Evolutionary conservation across 2,329 filamentous ascomycete genomes (phyloP).

Genomic region (Metarhizium guizhouense): DNA sequence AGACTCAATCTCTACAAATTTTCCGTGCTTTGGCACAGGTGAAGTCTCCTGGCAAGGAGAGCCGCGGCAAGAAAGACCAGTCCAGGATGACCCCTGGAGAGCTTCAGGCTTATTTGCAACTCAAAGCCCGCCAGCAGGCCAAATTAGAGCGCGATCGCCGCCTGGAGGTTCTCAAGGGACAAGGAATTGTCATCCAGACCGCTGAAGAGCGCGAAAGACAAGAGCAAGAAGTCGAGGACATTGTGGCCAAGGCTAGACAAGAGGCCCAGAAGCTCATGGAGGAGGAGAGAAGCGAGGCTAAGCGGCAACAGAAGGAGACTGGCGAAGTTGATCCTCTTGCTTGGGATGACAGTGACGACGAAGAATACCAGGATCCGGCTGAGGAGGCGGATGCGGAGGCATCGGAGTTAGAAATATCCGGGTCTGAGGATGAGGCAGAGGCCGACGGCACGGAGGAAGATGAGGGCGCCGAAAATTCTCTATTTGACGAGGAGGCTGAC

Average conservation of each 20-base stretch:
- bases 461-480: conserved; percentile 13
- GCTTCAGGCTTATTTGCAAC: conserved; percentile 58
- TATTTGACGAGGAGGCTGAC: conserved; percentile 32
- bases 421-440: conserved; percentile 28
- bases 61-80: conserved; percentile 33
- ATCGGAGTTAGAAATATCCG: conserved; percentile 33
- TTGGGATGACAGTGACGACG: conserved; percentile 50
- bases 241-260: conserved; percentile 73
- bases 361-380: conserved; percentile 34
- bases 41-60: conserved; percentile 49
- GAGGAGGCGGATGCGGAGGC: conserved; percentile 29
- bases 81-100: conserved; percentile 59
- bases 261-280: conserved; percentile 69
- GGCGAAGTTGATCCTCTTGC: conserved; percentile 41
- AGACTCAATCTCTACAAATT: conserved; percentile 54
- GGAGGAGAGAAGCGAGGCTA: conserved; percentile 65
- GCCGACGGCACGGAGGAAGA: conserved; percentile 24
- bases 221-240: conserved; percentile 75
- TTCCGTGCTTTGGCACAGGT: conserved; percentile 70
- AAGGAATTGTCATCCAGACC: conserved; percentile 74
- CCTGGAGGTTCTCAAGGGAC: conserved; percentile 66
- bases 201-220: conserved; percentile 79
- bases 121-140: conserved; percentile 72
- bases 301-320: conserved; percentile 46
- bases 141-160: conserved; percentile 67